Evolutionary conservation across 768 basidiomycete species (phyloP).

Genomic region (Lactifluus rugatus): DNA sequence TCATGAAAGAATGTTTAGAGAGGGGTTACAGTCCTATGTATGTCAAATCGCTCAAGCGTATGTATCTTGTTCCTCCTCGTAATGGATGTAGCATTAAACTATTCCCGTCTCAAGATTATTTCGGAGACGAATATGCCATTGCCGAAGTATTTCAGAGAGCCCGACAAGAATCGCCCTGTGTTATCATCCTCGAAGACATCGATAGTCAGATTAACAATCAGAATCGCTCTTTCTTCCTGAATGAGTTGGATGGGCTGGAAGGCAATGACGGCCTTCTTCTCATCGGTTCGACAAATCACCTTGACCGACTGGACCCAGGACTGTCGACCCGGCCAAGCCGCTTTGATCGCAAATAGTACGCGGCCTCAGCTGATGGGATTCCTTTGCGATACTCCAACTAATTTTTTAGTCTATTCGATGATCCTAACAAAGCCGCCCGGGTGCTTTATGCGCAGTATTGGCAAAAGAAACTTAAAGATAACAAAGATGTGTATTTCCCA

Average conservation of each 20-base stretch:
- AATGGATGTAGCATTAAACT: neutral
- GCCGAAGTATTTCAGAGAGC: slow-evolving; percentile 60
- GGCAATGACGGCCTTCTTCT: slow-evolving; percentile 73
- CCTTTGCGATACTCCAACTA: neutral
- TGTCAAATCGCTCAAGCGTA: slow-evolving; percentile 72
- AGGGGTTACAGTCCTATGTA: slow-evolving; percentile 62
- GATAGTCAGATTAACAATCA: slow-evolving; percentile 71
- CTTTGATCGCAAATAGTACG: slow-evolving; percentile 81
- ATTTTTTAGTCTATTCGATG: slow-evolving; percentile 53
- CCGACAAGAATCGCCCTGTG: slow-evolving; percentile 57
- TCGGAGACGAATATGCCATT: slow-evolving; percentile 62
- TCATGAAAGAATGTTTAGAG: slow-evolving; percentile 45
- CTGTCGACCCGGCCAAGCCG: slow-evolving; percentile 70
- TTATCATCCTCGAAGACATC: slow-evolving; percentile 55
- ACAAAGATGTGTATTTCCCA: slow-evolving; percentile 56
- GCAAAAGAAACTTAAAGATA: slow-evolving; percentile 63
- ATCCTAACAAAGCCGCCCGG: slow-evolving; percentile 58
- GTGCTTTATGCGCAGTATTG: slow-evolving; percentile 65
- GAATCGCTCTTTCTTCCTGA: slow-evolving; percentile 83
- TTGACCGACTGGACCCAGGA: slow-evolving; percentile 69
- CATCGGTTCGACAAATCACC: slow-evolving; percentile 77
- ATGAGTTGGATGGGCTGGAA: slow-evolving; percentile 73
- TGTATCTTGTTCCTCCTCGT: slow-evolving; percentile 17
- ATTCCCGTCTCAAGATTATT: slow-evolving; percentile 28
- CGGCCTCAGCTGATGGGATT: slow-evolving; percentile 11